A percentile compares a stretch with the other conserved stretches of the same genome.
phyloP scores from a whole-genome alignment of 75 land plant genomes.

The Cupressus sempervirens region DNA sequence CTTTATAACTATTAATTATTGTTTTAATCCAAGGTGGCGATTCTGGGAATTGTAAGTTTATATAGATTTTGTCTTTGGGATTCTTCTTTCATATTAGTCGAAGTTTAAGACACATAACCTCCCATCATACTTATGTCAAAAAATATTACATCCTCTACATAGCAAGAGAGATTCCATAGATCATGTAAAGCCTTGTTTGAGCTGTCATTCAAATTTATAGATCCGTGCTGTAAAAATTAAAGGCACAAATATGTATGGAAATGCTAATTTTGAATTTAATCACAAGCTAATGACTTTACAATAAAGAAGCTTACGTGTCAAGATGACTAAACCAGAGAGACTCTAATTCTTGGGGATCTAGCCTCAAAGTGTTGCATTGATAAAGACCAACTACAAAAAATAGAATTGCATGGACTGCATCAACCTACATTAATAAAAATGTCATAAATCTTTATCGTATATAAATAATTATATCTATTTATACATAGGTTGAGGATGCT shows the following conservation, averaged over 20 bases:
- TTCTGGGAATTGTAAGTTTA: too few relatives aligned
- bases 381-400: slow-evolving; percentile 69
- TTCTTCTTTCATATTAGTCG: too few relatives aligned
- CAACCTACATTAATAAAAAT: slow-evolving; percentile 44
- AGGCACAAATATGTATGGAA: background rate
- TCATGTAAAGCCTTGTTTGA: too few relatives aligned
- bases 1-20: too few relatives aligned
- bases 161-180: too few relatives aligned
- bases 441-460: background rate
- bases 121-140: too few relatives aligned
- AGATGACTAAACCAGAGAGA: slow-evolving; percentile 86
- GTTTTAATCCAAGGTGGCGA: too few relatives aligned
- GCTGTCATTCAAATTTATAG: too few relatives aligned
- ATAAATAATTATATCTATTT: background rate
- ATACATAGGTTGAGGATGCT: background rate
- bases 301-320: slow-evolving; percentile 52
- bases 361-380: slow-evolving; percentile 84
- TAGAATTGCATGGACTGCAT: slow-evolving; percentile 37
- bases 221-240: background rate
- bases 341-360: slow-evolving; percentile 77
- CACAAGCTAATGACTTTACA: background rate
- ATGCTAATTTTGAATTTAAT: background rate
- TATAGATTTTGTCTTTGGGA: too few relatives aligned
- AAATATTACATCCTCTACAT: too few relatives aligned
- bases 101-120: too few relatives aligned